Evolutionary conservation across 2,329 filamentous ascomycete species (phyloP).

Genomic region (Cryphonectria naterciae): DNA sequence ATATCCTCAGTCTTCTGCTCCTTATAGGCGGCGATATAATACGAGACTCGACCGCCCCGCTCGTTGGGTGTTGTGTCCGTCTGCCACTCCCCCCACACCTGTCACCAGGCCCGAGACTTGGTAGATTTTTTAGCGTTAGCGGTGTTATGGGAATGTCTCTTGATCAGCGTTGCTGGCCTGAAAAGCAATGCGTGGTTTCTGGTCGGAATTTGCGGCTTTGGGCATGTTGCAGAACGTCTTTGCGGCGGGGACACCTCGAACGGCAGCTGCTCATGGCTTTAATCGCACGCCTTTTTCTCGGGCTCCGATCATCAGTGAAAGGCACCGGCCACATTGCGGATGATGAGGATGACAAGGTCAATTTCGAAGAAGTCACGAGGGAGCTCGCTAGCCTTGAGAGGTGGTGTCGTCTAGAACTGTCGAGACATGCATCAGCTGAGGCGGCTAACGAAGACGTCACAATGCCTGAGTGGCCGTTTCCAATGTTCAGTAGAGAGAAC

Average conservation of each 20-base stretch:
- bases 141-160: slow-evolving; percentile 6
- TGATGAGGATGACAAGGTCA: neutral
- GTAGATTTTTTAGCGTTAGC: neutral
- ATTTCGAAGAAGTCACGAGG: neutral
- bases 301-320: neutral
- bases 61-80: slow-evolving; percentile 6
- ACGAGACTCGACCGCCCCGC: slow-evolving; percentile 12
- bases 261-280: neutral
- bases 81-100: neutral
- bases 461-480: neutral
- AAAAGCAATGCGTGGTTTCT: slow-evolving; percentile 9
- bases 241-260: neutral
- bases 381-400: neutral
- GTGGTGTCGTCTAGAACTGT: neutral
- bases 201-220: neutral
- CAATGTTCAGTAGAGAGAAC: neutral
- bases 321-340: neutral
- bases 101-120: neutral
- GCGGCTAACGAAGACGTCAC: neutral
- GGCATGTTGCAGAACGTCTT: slow-evolving; percentile 16
- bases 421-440: neutral
- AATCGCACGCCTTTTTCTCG: neutral
- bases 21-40: slow-evolving; percentile 18
- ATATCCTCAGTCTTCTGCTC: slow-evolving; percentile 11
- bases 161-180: slow-evolving; percentile 6